These are phyloP conservation scores for Citeromyces nyonsensis DNA, from an alignment of 805 yeast species.

Conservation along the genomic window DNA sequence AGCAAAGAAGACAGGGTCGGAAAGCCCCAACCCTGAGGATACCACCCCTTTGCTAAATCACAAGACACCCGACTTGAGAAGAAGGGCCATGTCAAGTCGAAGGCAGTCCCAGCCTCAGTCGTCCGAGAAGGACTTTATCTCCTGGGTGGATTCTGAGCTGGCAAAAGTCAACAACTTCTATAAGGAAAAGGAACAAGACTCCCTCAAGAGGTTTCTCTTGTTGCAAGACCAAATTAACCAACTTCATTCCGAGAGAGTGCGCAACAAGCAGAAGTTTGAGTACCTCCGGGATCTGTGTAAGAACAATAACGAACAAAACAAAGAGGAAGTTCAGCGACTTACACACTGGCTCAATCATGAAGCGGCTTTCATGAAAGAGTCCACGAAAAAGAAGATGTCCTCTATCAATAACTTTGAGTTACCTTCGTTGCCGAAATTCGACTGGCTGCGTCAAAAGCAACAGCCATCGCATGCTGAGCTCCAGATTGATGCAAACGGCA, in stretches of 20 bases:
- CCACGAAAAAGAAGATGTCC: slow-evolving; percentile 9
- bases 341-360: not conserved
- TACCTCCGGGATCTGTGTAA: slow-evolving; percentile 2
- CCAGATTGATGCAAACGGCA: not conserved
- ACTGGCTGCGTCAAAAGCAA: slow-evolving; percentile 17
- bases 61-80: no score
- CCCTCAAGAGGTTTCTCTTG: slow-evolving; percentile 38
- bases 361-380: slow-evolving; percentile 6
- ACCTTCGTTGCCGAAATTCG: slow-evolving; percentile 23
- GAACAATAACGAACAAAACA: not conserved
- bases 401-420: slow-evolving; percentile 18
- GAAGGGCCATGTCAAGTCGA: no score
- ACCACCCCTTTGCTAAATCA: slow-evolving; percentile 1
- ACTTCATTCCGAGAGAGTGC: slow-evolving; percentile 33
- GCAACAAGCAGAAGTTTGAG: slow-evolving; percentile 8
- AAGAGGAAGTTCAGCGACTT: not conserved
- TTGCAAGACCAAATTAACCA: slow-evolving; percentile 59
- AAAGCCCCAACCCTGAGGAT: not conserved
- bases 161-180: slow-evolving; percentile 47
- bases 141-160: slow-evolving; percentile 54
- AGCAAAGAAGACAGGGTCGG: not conserved
- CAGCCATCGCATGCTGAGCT: slow-evolving; percentile 15
- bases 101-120: not conserved
- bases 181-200: slow-evolving; percentile 41
- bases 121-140: slow-evolving; percentile 27